A percentile compares a stretch with the other conserved stretches of the same genome.
Evolutionary conservation across 176 grass and related monocot species (phyloP).

Genomic region (Olyra latifolia): DNA sequence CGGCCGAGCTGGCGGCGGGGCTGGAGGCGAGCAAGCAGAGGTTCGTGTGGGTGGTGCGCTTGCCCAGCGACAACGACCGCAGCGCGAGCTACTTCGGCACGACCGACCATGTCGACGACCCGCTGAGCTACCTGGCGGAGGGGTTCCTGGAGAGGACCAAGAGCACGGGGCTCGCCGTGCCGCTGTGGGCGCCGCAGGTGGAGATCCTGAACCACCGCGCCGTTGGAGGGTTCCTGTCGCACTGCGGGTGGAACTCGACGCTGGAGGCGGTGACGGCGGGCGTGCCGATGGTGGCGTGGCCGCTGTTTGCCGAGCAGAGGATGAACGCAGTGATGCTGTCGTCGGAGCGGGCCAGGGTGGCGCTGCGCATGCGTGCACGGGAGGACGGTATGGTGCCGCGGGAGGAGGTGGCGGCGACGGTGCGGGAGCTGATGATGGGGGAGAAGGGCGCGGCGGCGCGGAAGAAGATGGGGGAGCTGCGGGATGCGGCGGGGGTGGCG

Average conservation of each 20-base stretch:
- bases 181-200: constrained; percentile 54
- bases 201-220: constrained; percentile 43
- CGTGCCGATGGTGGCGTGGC: constrained; percentile 56
- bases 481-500: neutral
- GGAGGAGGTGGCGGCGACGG: constrained; percentile 38
- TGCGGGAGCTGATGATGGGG: constrained; percentile 47
- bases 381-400: constrained; percentile 10
- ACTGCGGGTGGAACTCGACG: constrained; percentile 65
- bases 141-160: constrained; percentile 38
- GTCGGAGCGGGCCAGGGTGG: constrained; percentile 24
- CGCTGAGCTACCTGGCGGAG: constrained; percentile 25
- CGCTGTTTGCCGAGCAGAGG: constrained; percentile 63
- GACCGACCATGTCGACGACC: neutral
- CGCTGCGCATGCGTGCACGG: constrained; percentile 3
- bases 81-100: constrained; percentile 19
- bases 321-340: constrained; percentile 50
- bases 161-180: constrained; percentile 26
- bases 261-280: constrained; percentile 45
- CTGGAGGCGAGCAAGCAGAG: constrained; percentile 62
- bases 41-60: constrained; percentile 65
- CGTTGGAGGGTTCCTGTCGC: constrained; percentile 43
- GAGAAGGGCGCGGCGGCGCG: constrained; percentile 36
- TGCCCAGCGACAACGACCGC: constrained; percentile 36
- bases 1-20: constrained; percentile 51
- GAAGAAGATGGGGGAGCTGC: neutral